Evolutionary conservation across 2,329 filamentous ascomycete genomes (phyloP).

Genomic region (Cercospora zeina): DNA sequence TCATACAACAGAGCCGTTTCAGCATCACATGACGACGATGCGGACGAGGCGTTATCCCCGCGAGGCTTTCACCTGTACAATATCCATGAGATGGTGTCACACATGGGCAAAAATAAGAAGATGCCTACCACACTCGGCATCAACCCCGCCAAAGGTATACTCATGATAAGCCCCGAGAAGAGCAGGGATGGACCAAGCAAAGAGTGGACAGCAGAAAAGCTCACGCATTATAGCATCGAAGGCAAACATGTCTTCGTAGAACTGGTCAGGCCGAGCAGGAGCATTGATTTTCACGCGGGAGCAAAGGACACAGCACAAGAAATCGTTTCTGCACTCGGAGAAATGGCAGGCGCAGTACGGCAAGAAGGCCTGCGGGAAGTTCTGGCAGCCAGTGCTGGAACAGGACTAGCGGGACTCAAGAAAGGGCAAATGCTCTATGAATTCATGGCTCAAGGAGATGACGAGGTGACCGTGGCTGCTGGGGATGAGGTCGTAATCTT

Average conservation of each 20-base stretch:
- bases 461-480: conserved; percentile 87
- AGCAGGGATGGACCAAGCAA: conserved; percentile 78
- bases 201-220: conserved; percentile 91
- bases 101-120: conserved; percentile 96
- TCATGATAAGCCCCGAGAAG: conserved; percentile 87
- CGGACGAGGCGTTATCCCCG: conserved; percentile 56
- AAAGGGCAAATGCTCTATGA: conserved; percentile 89
- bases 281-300: conserved; percentile 93
- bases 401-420: conserved; percentile 61
- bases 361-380: conserved; percentile 85
- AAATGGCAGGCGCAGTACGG: conserved; percentile 80
- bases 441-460: conserved; percentile 93
- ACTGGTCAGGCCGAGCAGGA: conserved; percentile 86
- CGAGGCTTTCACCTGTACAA: conserved; percentile 93
- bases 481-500: conserved; percentile 89
- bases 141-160: conserved; percentile 81
- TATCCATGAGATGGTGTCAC: conserved; percentile 95
- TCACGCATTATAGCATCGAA: conserved; percentile 97
- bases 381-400: conserved; percentile 73
- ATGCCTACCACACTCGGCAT: conserved; percentile 97
- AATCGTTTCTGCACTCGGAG: conserved; percentile 83
- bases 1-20: conserved; percentile 54
- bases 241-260: conserved; percentile 98
- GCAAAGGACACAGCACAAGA: conserved; percentile 96
- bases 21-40: conserved; percentile 44